phyloP scores from a whole-genome alignment of 129 eudicot genomes.

The Flaveria robusta region DNA sequence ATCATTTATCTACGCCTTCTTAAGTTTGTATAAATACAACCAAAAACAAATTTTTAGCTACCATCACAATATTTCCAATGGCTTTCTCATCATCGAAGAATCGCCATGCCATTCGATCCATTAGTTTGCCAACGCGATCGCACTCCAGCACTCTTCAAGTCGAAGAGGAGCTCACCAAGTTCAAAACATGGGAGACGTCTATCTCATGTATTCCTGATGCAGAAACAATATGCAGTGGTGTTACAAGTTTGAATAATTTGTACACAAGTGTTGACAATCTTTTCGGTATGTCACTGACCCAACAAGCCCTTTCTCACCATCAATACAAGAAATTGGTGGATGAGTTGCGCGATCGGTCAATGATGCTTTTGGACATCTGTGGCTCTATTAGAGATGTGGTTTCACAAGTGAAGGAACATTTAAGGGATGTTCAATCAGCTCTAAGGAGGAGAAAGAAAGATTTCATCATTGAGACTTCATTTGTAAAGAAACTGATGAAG shows the following conservation, averaged over 20 bases:
- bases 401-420: slow-evolving; percentile 36
- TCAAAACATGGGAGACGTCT: slow-evolving; percentile 35
- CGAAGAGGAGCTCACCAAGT: slow-evolving; percentile 45
- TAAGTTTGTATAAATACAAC: slow-evolving; percentile 37
- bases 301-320: slow-evolving; percentile 40
- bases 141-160: slow-evolving; percentile 42
- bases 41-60: slow-evolving; percentile 6
- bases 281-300: slow-evolving; percentile 33
- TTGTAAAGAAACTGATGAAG: slow-evolving; percentile 33
- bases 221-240: slow-evolving; percentile 32
- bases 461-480: slow-evolving; percentile 27
- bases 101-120: slow-evolving; percentile 37
- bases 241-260: slow-evolving; percentile 43
- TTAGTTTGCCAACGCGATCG: slow-evolving; percentile 59
- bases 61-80: slow-evolving; percentile 25
- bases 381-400: slow-evolving; percentile 35
- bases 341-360: slow-evolving; percentile 40
- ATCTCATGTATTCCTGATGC: slow-evolving; percentile 19
- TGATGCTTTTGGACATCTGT: slow-evolving; percentile 42
- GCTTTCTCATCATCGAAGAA: slow-evolving; percentile 30
- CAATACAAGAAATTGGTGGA: slow-evolving; percentile 34
- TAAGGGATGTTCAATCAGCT: slow-evolving; percentile 39
- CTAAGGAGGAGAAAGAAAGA: slow-evolving; percentile 37
- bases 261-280: slow-evolving; percentile 45
- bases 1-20: slow-evolving; percentile 23